Base-by-base conservation (phyloP, 192 early-diverging fungal species). In the Entomortierella beljakovae region DNA sequence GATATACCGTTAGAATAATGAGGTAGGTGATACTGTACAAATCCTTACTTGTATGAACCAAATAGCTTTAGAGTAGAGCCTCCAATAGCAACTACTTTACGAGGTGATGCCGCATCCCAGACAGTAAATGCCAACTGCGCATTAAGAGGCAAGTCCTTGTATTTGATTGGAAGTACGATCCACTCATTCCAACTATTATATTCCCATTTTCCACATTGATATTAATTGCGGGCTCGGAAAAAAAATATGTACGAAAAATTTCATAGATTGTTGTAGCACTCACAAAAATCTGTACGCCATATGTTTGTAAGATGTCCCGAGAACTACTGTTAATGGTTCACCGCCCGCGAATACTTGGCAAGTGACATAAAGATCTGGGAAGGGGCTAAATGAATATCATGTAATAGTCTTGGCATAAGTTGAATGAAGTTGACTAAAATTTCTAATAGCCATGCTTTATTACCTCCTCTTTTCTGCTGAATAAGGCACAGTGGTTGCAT, bases 131-230 rank as follows among this genome's bases (percentile, higher is more conserved):
- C 82, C 31, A 96, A 77, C 57, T 90, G 88, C 0, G 95, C 84
- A 31, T 87, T 85, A 10, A 88, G 67, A 0, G 96, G 93, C 29
- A 99, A 80, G 72, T 98, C 96, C 8, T 88, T 80, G 82, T 94
- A 96, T 72, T 92, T 93, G 56, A 96, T 83, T 6, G 97, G 97
- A 33, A 99, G 85, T 20, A 85, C 81, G 13, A 99, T 77, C 96
- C 97, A 98, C 85, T 99, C 96, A 80, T 96, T 92, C 95, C 95
- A 98, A 28, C 91, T 93, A 68, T 23, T 32, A 70, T 6, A 0
- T 71, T 29, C 50, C 42, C 37, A 62, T 56, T 34, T 71, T 55
- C 28, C 20, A 43, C 9, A 53, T 53, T 2, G 28, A 31, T 26
- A 13, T 56, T 29, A 56, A 34, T 28, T 22, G 6, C 6, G 32